phyloP scores from a whole-genome alignment of 75 land plant genomes.

The Pinus taeda region DNA sequence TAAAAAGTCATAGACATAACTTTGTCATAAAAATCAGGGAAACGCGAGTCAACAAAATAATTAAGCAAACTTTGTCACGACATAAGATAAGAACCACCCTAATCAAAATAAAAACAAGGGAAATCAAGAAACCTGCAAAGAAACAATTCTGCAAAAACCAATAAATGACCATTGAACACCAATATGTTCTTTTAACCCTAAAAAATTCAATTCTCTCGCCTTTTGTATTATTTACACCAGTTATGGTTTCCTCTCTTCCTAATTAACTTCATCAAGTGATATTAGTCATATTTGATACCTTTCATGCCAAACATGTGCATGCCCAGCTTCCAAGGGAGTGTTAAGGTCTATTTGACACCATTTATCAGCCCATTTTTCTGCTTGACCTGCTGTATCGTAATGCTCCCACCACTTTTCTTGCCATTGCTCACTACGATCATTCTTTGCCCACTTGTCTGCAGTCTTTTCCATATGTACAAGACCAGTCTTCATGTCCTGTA shows the following conservation, averaged over 20 bases:
- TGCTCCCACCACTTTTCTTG: constrained; percentile 97
- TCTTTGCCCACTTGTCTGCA: constrained; percentile 97
- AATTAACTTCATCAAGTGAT: not conserved
- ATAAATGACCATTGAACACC: not conserved
- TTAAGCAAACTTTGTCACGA: not conserved
- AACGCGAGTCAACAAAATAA: constrained; percentile 2
- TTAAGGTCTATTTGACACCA: constrained; percentile 89
- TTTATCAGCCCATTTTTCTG: constrained; percentile 96
- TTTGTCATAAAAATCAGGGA: not conserved
- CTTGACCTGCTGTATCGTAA: constrained; percentile 84
- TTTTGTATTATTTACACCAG: not conserved
- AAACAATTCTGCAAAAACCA: not conserved
- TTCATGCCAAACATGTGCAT: constrained; percentile 99
- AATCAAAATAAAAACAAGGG: not conserved
- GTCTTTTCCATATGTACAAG: constrained; percentile 79
- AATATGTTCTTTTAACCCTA: not conserved
- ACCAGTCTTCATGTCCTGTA: constrained; percentile 60
- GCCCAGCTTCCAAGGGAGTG: constrained; percentile 80
- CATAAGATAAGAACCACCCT: not conserved
- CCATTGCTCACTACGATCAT: constrained; percentile 79
- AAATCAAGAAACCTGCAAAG: not conserved
- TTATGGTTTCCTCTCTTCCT: constrained; percentile 4
- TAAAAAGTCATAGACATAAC: not conserved
- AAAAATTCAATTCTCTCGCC: not conserved
- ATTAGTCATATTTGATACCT: constrained; percentile 39